phyloP scores from a whole-genome alignment of 2,329 filamentous ascomycete species.

The Colletotrichum musae region DNA sequence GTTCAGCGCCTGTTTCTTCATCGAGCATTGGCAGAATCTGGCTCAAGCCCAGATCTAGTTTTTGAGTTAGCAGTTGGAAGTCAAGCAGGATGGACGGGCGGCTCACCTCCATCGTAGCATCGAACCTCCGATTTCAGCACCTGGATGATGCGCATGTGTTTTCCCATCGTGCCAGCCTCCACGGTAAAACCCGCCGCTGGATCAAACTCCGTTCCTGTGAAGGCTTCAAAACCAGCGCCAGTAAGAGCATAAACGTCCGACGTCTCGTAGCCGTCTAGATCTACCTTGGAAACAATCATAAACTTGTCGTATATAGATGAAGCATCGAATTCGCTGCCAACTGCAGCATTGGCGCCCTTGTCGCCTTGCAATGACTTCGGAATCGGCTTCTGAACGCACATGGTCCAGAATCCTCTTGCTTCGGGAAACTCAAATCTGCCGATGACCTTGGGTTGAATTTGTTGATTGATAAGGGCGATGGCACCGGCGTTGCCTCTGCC shows the following conservation, averaged over 20 bases:
- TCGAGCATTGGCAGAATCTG: conserved; percentile 96
- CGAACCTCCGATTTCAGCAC: conserved; percentile 89
- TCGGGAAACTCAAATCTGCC: conserved; percentile 80
- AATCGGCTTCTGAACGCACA: conserved; percentile 78
- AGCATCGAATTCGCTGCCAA: conserved; percentile 69
- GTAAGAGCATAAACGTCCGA: conserved; percentile 85
- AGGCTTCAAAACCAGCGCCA: conserved; percentile 80
- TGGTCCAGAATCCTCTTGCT: conserved; percentile 85
- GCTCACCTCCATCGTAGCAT: conserved; percentile 88
- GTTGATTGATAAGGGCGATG: conserved; percentile 82
- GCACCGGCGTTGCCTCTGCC: conserved; percentile 78
- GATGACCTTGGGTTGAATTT: conserved; percentile 81
- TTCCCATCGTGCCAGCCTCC: conserved; percentile 87
- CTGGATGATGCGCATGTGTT: conserved; percentile 86
- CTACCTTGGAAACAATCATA: conserved; percentile 84
- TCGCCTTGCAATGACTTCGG: conserved; percentile 71
- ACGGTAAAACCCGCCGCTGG: conserved; percentile 89
- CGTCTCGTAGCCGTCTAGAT: conserved; percentile 78
- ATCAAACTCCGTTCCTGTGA: conserved; percentile 91
- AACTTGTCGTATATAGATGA: conserved; percentile 81
- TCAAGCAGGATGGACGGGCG: conserved; percentile 41
- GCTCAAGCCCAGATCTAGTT: conserved; percentile 84
- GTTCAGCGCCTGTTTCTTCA: conserved; percentile 87
- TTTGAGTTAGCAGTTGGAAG: conserved; percentile 15
- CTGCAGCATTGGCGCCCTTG: conserved; percentile 63